These are phyloP conservation scores for Barbarea vulgaris DNA, from an alignment of 345 rosid genomes.

Conservation along the genomic window DNA sequence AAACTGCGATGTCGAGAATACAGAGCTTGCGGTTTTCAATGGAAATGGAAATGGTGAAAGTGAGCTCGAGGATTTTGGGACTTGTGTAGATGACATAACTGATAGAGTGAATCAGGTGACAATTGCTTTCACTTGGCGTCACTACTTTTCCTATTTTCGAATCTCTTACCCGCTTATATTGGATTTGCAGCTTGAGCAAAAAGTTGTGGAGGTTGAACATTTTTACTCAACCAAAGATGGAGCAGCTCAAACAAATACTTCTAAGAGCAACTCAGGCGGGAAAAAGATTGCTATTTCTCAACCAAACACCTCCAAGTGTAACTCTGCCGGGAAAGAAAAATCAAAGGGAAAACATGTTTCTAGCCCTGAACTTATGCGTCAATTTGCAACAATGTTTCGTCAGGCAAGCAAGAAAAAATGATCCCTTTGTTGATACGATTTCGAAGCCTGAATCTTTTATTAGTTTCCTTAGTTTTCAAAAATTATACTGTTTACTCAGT, in stretches of 20 bases:
- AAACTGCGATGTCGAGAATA: conserved; percentile 27
- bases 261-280: conserved; percentile 48
- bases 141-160: background rate
- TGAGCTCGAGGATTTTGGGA: conserved; percentile 44
- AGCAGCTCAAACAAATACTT: conserved; percentile 43
- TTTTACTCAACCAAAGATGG: conserved; percentile 48
- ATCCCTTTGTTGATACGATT: background rate
- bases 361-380: conserved; percentile 61
- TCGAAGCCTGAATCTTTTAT: background rate
- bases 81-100: conserved; percentile 47
- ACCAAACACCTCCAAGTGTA: conserved; percentile 43
- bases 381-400: conserved; percentile 50
- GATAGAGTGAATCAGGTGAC: conserved; percentile 53
- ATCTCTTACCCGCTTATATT: conserved; percentile 21
- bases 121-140: conserved; percentile 14
- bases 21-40: conserved; percentile 18
- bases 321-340: conserved; percentile 55
- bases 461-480: background rate
- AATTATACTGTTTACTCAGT: background rate
- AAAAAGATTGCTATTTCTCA: conserved; percentile 57
- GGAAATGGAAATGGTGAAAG: conserved; percentile 35
- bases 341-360: conserved; percentile 54
- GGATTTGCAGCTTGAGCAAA: conserved; percentile 59
- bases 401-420: conserved; percentile 49
- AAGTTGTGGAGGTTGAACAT: conserved; percentile 61